phyloP scores from a whole-genome alignment of 176 grass and related monocot genomes.

The Oryza meyeriana region DNA sequence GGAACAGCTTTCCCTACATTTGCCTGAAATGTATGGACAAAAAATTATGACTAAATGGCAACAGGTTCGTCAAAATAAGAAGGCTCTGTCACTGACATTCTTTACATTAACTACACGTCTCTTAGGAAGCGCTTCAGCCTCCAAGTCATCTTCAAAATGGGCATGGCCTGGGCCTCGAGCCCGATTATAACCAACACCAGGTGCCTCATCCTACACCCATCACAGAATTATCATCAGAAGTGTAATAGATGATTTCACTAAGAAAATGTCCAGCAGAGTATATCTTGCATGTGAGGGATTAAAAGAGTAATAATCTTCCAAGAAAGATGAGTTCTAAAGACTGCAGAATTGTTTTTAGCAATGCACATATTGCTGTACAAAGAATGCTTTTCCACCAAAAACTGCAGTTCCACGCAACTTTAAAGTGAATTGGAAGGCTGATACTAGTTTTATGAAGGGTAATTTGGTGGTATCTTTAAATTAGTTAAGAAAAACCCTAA shows the following conservation, averaged over 20 bases:
- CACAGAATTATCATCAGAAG: neutral
- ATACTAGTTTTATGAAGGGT: neutral
- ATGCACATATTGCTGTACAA: no score
- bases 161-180: slow-evolving; percentile 21
- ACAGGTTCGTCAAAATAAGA: slow-evolving; percentile 10
- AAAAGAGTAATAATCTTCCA: neutral
- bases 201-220: slow-evolving; percentile 45
- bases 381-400: neutral
- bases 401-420: neutral
- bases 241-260: no score
- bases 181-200: slow-evolving; percentile 39
- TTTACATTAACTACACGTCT: slow-evolving; percentile 39
- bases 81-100: slow-evolving; percentile 5
- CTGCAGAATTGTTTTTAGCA: neutral
- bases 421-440: neutral
- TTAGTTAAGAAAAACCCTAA: neutral
- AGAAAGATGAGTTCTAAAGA: neutral
- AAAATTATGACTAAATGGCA: slow-evolving; percentile 13
- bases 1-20: slow-evolving; percentile 33
- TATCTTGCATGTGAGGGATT: no score
- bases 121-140: slow-evolving; percentile 45
- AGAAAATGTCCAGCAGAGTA: no score
- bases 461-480: neutral
- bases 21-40: slow-evolving; percentile 29
- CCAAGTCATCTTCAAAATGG: slow-evolving; percentile 42